Base-by-base conservation (phyloP, 805 yeast species). In the Candida dajiaensis region DNA sequence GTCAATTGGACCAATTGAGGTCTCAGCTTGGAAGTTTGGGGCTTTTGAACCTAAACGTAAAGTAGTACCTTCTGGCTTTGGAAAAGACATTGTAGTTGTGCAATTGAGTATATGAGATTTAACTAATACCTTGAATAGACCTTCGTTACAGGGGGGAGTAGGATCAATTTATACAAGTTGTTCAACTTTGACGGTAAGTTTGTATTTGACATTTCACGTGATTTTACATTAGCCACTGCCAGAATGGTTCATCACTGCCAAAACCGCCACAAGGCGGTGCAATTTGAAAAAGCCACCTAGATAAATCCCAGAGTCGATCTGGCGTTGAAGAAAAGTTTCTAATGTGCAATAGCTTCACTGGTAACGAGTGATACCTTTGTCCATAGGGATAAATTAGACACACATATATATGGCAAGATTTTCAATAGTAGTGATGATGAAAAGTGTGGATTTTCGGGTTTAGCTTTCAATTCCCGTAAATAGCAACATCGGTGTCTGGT, bases 1-100 rank as follows among this genome's bases (percentile, higher is more conserved):
- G 51, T 76, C 74, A 50, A 83, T 71, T 50, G 74, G 71, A 44
- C 89, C 89, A 53, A 71, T 68, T 28, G 88, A 80, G 42, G 88
- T 74, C 43, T 78, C 80, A 45, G 81, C 75, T 50, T 71, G 65
- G 69, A 83, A 83, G 64, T 83, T 78, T 56, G 89, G 89, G 21
- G 87, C 89, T 38, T 68, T 73, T 15, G 86, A 76, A 15, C 88
- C 88, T 43, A 76, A 60, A 60, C 78, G 66, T 46, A 73, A 58
- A 15, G 74, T 62, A 26, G 61, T 55, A 54, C 67, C 65, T 21
- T 51, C 57, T 55, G 76, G 75, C 49, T 58, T 56, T 52, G 74
- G 68, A 43, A 71, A 59, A 15, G 75, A 68, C 73, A 69, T 71
- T 33, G 20, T 33, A 20, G 20, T 16, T 28, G 4, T 13, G 31